Conservation (phyloP, 371 early-diverging fungal genomes). For the Catenaria anguillulae region DNA sequence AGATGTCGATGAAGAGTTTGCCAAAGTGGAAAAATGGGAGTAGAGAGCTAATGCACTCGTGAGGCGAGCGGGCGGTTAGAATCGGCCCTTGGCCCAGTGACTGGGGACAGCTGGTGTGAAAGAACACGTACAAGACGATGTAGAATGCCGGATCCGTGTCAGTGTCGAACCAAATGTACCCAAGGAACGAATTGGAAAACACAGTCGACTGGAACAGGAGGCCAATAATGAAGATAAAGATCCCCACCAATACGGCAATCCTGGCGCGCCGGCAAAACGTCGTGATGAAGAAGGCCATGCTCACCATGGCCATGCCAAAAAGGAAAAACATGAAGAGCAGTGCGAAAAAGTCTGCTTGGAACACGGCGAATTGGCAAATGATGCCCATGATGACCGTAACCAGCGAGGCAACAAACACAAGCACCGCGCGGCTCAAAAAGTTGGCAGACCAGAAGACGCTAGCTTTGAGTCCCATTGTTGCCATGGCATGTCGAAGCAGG, state of each 20-base stretch:
- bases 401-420: constrained; percentile 38
- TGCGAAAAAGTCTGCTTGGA: constrained; percentile 38
- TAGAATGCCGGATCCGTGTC: constrained; percentile 12
- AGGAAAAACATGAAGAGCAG: constrained; percentile 44
- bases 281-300: constrained; percentile 50
- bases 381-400: constrained; percentile 39
- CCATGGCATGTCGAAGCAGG: constrained; percentile 46
- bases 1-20: constrained; percentile 47
- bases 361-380: constrained; percentile 38
- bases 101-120: too few relatives aligned
- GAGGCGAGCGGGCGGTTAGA: constrained; percentile 10
- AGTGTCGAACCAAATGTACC: constrained; percentile 48
- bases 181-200: constrained; percentile 34
- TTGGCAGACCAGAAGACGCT: constrained; percentile 44
- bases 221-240: constrained; percentile 55
- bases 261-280: constrained; percentile 34
- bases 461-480: constrained; percentile 51
- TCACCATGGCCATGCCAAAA: constrained; percentile 51
- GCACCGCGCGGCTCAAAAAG: constrained; percentile 33
- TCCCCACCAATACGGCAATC: constrained; percentile 40
- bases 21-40: constrained; percentile 62
- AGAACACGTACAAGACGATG: constrained; percentile 2
- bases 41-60: constrained; percentile 6
- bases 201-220: constrained; percentile 50
- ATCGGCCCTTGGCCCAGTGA: too few relatives aligned